These are phyloP conservation scores for Neurospora sp. DNA, from an alignment of 495 filamentous ascomycete species.

Conservation along the genomic window DNA sequence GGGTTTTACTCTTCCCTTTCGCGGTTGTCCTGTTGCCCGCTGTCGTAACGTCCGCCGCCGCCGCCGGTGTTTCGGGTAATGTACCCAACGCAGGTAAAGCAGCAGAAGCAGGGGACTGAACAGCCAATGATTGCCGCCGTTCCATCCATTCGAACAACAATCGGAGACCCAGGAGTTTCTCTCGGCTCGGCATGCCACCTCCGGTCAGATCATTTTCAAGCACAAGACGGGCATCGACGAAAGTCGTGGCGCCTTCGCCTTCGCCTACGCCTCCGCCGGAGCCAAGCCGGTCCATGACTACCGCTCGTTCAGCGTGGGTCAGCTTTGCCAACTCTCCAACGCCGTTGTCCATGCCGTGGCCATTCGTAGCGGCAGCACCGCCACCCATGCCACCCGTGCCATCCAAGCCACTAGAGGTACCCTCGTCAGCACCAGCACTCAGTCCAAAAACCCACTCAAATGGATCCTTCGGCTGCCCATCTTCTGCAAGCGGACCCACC, in stretches of 20 bases:
- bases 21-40: not conserved
- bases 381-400: not conserved
- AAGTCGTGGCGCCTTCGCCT: slow-evolving; percentile 44
- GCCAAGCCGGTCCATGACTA: slow-evolving; percentile 50
- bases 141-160: slow-evolving; percentile 77
- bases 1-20: not conserved
- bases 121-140: slow-evolving; percentile 16
- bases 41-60: not conserved
- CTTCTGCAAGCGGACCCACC: slow-evolving; percentile 17
- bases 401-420: not conserved
- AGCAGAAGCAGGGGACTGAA: not conserved
- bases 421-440: not conserved
- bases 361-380: not conserved
- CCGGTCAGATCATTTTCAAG: slow-evolving; percentile 54
- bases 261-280: slow-evolving; percentile 33
- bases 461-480: slow-evolving; percentile 18
- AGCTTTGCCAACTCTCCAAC: slow-evolving; percentile 52
- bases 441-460: slow-evolving; percentile 66
- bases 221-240: slow-evolving; percentile 68
- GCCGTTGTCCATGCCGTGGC: slow-evolving; percentile 4
- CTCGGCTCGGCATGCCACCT: slow-evolving; percentile 37
- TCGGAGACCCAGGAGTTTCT: slow-evolving; percentile 63
- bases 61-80: not conserved
- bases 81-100: not conserved
- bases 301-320: slow-evolving; percentile 63